Percentiles rank a stretch among this genome's conserved stretches.
Evolutionary conservation across 495 filamentous ascomycete species (phyloP).

Genomic region (Daldinia vernicosa): DNA sequence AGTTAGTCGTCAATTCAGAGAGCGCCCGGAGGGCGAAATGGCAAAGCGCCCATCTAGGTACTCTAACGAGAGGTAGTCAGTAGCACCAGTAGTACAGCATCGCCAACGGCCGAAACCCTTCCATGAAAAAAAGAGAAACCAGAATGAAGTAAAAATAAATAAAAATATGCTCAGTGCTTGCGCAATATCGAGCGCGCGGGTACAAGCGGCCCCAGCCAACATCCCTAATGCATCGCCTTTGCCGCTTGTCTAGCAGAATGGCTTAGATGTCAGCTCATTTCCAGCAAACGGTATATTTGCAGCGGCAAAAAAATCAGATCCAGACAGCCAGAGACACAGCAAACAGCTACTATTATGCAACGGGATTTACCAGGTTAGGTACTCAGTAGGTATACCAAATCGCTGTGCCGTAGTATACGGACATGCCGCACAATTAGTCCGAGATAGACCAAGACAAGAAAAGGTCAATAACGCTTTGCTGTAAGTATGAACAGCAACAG

Average conservation of each 20-base stretch:
- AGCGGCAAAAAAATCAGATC: conserved; percentile 28
- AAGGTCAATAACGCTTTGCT: conserved; percentile 20
- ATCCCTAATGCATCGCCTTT: conserved; percentile 20
- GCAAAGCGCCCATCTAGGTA: conserved; percentile 18
- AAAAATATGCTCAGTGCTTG: conserved; percentile 9
- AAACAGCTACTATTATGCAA: conserved; percentile 12
- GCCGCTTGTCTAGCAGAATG: conserved; percentile 30
- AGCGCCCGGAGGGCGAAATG: conserved; percentile 34
- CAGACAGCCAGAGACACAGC: conserved; percentile 16
- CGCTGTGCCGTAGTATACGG: conserved; percentile 22
- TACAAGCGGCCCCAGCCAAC: conserved; percentile 31
- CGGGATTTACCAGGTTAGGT: not conserved
- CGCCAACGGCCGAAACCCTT: not conserved
- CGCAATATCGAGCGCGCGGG: conserved; percentile 28
- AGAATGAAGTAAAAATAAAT: not conserved
- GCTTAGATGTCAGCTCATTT: conserved; percentile 36
- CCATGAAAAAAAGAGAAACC: not conserved
- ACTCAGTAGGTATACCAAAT: conserved; percentile 31
- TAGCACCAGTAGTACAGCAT: not conserved
- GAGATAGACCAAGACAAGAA: conserved; percentile 30
- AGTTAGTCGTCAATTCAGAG: conserved; percentile 33
- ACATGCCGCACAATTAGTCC: conserved; percentile 24
- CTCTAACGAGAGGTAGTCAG: not conserved
- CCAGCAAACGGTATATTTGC: conserved; percentile 29
- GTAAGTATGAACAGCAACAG: conserved; percentile 15